Base-by-base conservation (phyloP, 2,329 filamentous ascomycete species). In the Lecanicillium sp. region DNA sequence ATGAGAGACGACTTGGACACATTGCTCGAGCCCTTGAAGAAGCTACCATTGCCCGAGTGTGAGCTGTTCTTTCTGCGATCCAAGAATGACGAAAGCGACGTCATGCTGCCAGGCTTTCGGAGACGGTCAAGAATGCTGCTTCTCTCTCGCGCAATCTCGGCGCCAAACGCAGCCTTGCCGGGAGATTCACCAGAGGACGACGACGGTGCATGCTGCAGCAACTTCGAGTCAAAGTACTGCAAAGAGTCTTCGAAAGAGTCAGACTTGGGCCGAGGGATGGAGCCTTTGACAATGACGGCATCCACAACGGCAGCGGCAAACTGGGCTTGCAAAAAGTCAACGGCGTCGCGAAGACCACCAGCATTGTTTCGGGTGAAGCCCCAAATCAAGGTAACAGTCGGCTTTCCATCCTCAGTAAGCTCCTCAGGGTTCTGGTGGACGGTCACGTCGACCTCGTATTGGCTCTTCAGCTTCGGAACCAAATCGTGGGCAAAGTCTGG, bases 231-330 rank as follows among this genome's bases (percentile, higher is more conserved):
- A 55, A 98, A 98, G 67, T 89, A 96, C 41, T 89, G 90, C 37
- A 96, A 73, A 7, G 90, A 94, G 52, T 98, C 90, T 58, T 98
- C 92, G 48, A 98, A 98, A 0, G 92, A 95, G 60, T 98, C 92
- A 1, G 92, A 96, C 67, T 96, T 95, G 46, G 92, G 92, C n/a
- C 92, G 84, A 15, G 90, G 88, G 48, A 96, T 92, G n/a, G 87
- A 82, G 37, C 92, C 92, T 60, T 94, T 94, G 53, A 96, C 80
- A 30, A 88, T 81, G 41, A 76, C 85, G 9, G 82, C 76, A 52
- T 96, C 87, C n/a, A 95, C 78, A n/a, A 85, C 85, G 33, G 88
- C 83, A 32, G 85, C 83, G 19, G 94, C 85, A 44, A 96, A 77
- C 45, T 88, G 80, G 31, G 85, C 80, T 51, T 92, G 83, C 49